These are phyloP conservation scores for Coelastrella sp. DNA, from an alignment of 139 green algal genomes.

Conservation along the genomic window DNA sequence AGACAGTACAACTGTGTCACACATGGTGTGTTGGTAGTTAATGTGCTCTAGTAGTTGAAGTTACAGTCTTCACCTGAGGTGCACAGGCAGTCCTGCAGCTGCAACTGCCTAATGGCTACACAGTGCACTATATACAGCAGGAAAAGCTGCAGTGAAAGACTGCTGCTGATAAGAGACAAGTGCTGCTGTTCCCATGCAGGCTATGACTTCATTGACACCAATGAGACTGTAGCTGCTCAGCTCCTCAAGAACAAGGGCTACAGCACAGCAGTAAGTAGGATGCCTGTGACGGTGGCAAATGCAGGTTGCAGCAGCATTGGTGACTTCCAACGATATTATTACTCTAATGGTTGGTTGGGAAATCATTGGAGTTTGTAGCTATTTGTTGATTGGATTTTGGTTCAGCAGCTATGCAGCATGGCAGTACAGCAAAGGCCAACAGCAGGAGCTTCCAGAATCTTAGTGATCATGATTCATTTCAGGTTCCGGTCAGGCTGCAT, in stretches of 20 bases:
- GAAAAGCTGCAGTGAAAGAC: no score
- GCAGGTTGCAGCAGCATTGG: neutral
- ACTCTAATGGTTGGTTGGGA: no score
- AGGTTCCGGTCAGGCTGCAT: no score
- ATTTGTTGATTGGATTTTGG: no score
- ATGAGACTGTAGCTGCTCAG: neutral
- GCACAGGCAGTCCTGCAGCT: neutral
- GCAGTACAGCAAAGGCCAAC: no score
- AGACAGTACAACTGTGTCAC: neutral
- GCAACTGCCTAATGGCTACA: neutral
- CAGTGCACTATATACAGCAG: neutral
- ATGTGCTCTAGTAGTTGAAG: neutral
- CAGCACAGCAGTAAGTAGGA: conserved; percentile 13
- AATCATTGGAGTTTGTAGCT: no score
- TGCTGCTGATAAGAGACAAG: no score
- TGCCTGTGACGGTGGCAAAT: neutral
- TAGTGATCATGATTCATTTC: no score
- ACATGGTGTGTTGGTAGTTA: neutral
- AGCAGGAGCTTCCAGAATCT: no score
- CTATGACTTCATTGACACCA: conserved; percentile 45
- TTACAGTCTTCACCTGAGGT: neutral
- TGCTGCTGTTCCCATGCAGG: neutral
- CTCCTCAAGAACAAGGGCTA: conserved; percentile 3
- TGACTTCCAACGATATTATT: no score
- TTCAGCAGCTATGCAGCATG: no score